Evolutionary conservation across 495 filamentous ascomycete genomes (phyloP).

Genomic region (Podospora tetraspora): DNA sequence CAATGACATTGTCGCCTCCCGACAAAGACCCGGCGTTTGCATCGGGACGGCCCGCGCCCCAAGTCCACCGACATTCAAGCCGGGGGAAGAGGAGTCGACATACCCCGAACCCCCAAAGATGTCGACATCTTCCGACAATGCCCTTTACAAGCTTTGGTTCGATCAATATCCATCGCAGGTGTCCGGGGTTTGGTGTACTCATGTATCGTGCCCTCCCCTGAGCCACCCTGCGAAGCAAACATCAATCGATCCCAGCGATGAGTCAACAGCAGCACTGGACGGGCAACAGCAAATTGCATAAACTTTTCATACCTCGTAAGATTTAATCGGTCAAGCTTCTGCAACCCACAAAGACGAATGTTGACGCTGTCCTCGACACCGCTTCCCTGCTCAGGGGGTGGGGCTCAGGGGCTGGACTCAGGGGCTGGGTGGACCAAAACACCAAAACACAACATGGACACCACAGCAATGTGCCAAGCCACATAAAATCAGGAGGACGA

Average conservation of each 20-base stretch:
- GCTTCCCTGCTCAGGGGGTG: neutral
- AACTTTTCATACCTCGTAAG: neutral
- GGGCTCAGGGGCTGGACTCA: neutral
- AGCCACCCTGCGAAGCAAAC: neutral
- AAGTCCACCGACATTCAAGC: neutral
- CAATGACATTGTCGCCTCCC: neutral
- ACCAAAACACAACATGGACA: neutral
- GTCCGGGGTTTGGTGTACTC: neutral
- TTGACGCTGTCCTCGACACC: neutral
- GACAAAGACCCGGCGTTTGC: neutral
- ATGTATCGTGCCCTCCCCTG: neutral
- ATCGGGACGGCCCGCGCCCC: neutral
- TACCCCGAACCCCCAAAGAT: neutral
- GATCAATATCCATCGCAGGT: neutral
- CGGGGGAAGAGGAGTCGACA: neutral
- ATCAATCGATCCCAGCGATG: neutral
- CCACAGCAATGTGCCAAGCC: neutral
- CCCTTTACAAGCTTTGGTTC: neutral
- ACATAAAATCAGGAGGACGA: neutral
- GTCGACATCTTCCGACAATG: neutral
- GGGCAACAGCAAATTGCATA: neutral
- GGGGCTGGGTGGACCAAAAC: neutral
- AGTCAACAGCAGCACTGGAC: neutral
- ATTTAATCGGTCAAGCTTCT: neutral
- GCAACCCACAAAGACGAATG: neutral